Conservation (phyloP, 352 stramenopile genomes). For the Phytophthora nicotianae region DNA sequence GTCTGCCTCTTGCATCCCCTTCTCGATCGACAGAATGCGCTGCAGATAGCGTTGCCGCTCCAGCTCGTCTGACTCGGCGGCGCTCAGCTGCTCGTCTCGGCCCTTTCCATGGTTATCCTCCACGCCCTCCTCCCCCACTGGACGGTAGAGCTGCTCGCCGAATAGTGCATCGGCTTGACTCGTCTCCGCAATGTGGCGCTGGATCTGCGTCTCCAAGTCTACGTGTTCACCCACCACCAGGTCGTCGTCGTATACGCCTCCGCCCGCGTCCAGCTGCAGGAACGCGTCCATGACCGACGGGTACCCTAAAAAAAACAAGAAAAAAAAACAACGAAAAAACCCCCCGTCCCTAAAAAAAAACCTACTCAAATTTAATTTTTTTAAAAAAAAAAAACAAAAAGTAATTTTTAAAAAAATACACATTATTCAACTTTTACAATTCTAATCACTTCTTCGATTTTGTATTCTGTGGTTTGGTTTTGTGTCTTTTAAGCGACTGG, state of each 20-base stretch:
- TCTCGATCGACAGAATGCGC: constrained; percentile 43
- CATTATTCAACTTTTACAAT: too few relatives aligned
- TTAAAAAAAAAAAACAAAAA: too few relatives aligned
- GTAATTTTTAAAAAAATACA: too few relatives aligned
- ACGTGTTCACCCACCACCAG: constrained; percentile 37
- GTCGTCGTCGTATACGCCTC: constrained; percentile 63
- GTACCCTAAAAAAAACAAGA: too few relatives aligned
- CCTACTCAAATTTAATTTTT: too few relatives aligned
- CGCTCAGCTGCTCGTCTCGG: constrained; percentile 6
- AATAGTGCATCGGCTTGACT: constrained; percentile 16
- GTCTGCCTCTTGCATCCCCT: constrained; percentile 42
- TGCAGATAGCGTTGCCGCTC: constrained; percentile 55
- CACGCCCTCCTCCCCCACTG: constrained; percentile 10
- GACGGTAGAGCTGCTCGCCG: constrained; percentile 29
- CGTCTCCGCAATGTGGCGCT: constrained; percentile 23
- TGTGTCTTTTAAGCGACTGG: too few relatives aligned
- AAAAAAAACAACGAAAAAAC: too few relatives aligned
- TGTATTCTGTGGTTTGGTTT: too few relatives aligned
- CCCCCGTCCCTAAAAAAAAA: too few relatives aligned
- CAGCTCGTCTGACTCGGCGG: constrained; percentile 26
- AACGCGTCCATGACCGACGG: constrained; percentile 42
- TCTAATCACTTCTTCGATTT: too few relatives aligned
- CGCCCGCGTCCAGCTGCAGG: constrained; percentile 56
- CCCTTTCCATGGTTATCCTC: constrained; percentile 1
- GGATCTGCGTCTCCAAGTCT: constrained; percentile 41